Evolutionary conservation across 2,329 filamentous ascomycete species (phyloP), one percentile per base, ranked within the genome.

Genomic region (Hymenoscyphus fraxineus): DNA sequence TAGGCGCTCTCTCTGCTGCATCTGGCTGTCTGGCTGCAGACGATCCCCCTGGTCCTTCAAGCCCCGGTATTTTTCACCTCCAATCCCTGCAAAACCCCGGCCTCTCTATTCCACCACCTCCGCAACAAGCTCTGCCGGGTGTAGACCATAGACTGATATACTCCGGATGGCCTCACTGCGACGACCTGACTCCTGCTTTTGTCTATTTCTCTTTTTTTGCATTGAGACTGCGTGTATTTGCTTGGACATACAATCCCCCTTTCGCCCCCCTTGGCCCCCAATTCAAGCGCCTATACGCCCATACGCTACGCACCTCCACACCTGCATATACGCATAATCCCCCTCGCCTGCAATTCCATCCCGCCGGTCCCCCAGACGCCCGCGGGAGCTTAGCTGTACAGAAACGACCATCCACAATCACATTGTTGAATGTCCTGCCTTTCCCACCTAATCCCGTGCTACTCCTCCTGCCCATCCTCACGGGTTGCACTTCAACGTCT

Each of bases 1-100:
- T 80, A 80, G 77, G 77, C 78, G 78, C 78, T 77, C 75, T 74
- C 47, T 54, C 12, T 22, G 47, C 47, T 54, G 47, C 47, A 27
- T 22, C 44, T 47, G 35, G 44, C 47, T 54, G 47, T 22, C 44
- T 47, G 35, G 44, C 47, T 54, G 47, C 47, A 54, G 19, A 13
- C 7, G 19, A 54, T 54, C 47, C 47, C 47, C 47, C 47, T 54
- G 67, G 72, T 76, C 74, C 74, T 65, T 68, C 72, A 69, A 68
- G 69, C 69, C 69, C 69, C 72, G 69, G 47, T 54, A 54, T 27
- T 54, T 22, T 54, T 54, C 47, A 13, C 22, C 6, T 27, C 6
- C 9, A 35, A 19, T 19, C 47, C 47, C 19, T 27, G 19, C 47
- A 1, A 19, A 7, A 2, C 44, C 44, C 44, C 44, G 7, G 44